Conservation (phyloP, 2,329 filamentous ascomycete genomes). For the Alternaria alternata region DNA sequence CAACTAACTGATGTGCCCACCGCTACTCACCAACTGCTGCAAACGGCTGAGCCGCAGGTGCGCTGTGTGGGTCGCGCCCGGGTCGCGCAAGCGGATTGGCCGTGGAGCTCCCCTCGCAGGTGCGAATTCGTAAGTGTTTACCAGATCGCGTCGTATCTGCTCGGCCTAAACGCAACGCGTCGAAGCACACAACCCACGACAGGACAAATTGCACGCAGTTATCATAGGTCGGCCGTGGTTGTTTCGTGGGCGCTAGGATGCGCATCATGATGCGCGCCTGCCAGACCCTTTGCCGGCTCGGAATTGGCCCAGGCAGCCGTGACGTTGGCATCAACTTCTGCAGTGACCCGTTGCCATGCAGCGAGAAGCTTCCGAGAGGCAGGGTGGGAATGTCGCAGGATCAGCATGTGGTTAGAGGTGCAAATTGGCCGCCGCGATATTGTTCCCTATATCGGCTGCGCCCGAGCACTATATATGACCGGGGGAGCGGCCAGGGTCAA, state of each 20-base stretch:
- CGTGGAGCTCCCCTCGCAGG: conserved; percentile 2
- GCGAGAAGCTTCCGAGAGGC: conserved; percentile 29
- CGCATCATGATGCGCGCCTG: conserved; percentile 22
- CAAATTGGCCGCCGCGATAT: conserved; percentile 19
- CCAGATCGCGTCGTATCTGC: conserved; percentile 31
- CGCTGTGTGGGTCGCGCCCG: conserved; percentile 23
- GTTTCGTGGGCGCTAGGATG: conserved; percentile 34
- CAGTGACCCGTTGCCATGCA: conserved; percentile 37
- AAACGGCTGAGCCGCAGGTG: conserved; percentile 43
- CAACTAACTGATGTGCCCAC: conserved; percentile 30
- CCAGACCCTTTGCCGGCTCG: conserved; percentile 26
- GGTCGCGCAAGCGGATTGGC: conserved; percentile 26
- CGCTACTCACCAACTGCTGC: conserved; percentile 36
- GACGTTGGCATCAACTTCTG: conserved; percentile 29
- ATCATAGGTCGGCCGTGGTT: conserved; percentile 7
- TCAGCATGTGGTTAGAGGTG: conserved; percentile 14
- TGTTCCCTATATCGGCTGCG: conserved; percentile 22
- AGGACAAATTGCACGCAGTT: conserved; percentile 19
- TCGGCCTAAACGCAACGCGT: conserved; percentile 32
- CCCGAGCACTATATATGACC: conserved; percentile 22
- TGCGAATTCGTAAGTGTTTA: conserved; percentile 26
- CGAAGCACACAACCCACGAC: conserved; percentile 15
- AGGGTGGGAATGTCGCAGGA: conserved; percentile 17
- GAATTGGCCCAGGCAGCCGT: conserved; percentile 22
- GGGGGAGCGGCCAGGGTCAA: conserved; percentile 17